phyloP scores from a whole-genome alignment of 805 yeast genomes.

The Wickerhamiella sergipiensis region DNA sequence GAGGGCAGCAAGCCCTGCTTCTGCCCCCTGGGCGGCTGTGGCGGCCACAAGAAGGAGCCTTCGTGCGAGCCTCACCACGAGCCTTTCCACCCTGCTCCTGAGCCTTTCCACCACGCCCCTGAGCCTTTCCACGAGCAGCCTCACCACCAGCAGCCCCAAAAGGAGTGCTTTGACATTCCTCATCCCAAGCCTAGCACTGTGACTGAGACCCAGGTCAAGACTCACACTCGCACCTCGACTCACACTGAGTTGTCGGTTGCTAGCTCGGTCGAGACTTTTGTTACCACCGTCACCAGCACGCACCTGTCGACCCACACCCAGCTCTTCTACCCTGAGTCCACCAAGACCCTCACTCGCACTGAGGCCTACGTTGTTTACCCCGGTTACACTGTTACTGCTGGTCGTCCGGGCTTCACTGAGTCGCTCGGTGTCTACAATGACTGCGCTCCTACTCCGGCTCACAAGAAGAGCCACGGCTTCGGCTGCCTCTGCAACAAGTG shows the following conservation, averaged over 20 bases:
- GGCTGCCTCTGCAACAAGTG: slow-evolving; percentile 1
- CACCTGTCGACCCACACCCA: slow-evolving; percentile 5
- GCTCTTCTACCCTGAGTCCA: slow-evolving; percentile 7
- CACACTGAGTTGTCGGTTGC: background rate
- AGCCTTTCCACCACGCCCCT: background rate
- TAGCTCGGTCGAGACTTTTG: slow-evolving; percentile 3
- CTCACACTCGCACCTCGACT: background rate
- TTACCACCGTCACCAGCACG: slow-evolving; percentile 2
- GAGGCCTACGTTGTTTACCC: slow-evolving; percentile 9
- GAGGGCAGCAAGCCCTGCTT: background rate
- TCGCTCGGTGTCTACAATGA: background rate
- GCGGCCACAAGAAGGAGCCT: background rate
- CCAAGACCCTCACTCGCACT: slow-evolving; percentile 6
- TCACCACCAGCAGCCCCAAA: background rate
- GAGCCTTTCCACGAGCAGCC: background rate
- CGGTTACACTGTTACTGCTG: slow-evolving; percentile 1
- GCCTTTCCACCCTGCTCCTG: background rate
- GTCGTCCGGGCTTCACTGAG: background rate
- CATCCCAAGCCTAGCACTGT: background rate
- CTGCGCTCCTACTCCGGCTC: background rate
- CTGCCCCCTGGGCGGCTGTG: slow-evolving; percentile 1
- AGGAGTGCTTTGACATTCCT: background rate
- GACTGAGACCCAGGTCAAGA: background rate
- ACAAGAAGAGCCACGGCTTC: background rate
- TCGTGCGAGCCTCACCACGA: background rate